These are phyloP conservation scores for Apodospora peruviana DNA, from an alignment of 495 filamentous ascomycete species.

Conservation along the genomic window DNA sequence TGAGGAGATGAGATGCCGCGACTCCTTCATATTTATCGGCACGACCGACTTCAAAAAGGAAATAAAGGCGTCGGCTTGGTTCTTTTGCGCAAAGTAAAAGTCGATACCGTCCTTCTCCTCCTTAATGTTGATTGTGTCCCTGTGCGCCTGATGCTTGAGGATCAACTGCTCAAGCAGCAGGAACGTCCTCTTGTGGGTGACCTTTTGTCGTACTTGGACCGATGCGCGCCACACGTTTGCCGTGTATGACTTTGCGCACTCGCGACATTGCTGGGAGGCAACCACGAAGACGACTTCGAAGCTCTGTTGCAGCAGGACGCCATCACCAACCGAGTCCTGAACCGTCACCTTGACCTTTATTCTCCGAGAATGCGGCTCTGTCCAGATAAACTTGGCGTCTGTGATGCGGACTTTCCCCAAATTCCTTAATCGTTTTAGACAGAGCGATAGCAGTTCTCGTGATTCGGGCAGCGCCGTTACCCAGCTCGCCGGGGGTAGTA, in stretches of 20 bases:
- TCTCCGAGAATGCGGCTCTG: conserved; percentile 87
- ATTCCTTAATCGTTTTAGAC: conserved; percentile 74
- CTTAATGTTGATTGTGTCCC: conserved; percentile 93
- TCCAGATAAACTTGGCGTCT: conserved; percentile 96
- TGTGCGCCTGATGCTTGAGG: conserved; percentile 85
- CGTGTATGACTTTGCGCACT: conserved; percentile 91
- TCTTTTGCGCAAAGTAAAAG: conserved; percentile 84
- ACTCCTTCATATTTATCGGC: conserved; percentile 75
- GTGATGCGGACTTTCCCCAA: conserved; percentile 84
- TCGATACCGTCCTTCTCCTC: conserved; percentile 91
- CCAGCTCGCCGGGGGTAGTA: conserved; percentile 83
- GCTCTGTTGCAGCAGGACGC: conserved; percentile 84
- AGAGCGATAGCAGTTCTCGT: conserved; percentile 83
- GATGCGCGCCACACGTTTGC: conserved; percentile 61
- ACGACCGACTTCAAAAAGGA: conserved; percentile 81
- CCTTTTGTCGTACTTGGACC: conserved; percentile 91
- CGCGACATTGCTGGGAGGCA: conserved; percentile 80
- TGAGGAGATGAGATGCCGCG: conserved; percentile 85
- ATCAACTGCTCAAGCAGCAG: conserved; percentile 95
- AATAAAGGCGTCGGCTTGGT: conserved; percentile 88
- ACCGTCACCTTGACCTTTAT: conserved; percentile 91
- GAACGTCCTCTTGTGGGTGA: conserved; percentile 95
- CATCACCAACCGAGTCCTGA: conserved; percentile 62
- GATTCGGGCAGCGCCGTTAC: conserved; percentile 76
- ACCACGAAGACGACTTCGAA: conserved; percentile 93